Evolutionary conservation across 1,139 yeast species (phyloP).

Genomic region (Nadsonia starkeyi-henricii): DNA sequence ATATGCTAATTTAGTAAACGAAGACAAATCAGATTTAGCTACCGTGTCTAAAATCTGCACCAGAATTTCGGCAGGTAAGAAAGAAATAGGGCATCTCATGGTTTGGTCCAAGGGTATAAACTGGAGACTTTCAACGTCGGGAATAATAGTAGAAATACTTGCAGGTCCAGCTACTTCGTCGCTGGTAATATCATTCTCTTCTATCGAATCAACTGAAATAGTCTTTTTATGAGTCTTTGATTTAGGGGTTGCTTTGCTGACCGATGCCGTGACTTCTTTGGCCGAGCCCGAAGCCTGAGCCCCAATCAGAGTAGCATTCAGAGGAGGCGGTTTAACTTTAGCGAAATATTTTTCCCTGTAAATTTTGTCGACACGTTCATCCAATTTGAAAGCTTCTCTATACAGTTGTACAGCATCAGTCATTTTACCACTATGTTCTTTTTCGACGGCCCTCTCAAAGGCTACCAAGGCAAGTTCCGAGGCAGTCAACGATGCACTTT

Average conservation of each 20-base stretch:
- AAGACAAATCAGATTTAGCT: slow-evolving; percentile 36
- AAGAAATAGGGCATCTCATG: slow-evolving; percentile 40
- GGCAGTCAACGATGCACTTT: not conserved
- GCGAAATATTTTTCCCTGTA: slow-evolving; percentile 40
- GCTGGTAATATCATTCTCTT: not conserved
- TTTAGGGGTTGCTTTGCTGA: not conserved
- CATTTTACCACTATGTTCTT: slow-evolving; percentile 62
- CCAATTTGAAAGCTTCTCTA: slow-evolving; percentile 47
- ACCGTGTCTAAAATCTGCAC: slow-evolving; percentile 38
- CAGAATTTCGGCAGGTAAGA: slow-evolving; percentile 55
- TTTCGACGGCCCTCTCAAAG: slow-evolving; percentile 59
- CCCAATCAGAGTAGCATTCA: not conserved
- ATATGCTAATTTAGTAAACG: slow-evolving; percentile 53
- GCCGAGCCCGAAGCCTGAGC: not conserved
- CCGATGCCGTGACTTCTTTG: not conserved
- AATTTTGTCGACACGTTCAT: slow-evolving; percentile 49
- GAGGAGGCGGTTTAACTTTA: not conserved
- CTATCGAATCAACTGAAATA: not conserved
- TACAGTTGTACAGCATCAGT: slow-evolving; percentile 68
- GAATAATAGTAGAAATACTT: not conserved
- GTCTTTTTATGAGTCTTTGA: not conserved
- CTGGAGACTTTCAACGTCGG: slow-evolving; percentile 17
- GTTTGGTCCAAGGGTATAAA: slow-evolving; percentile 27
- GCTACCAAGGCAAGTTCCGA: slow-evolving; percentile 36
- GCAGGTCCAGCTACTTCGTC: not conserved